Base-by-base conservation (phyloP, 352 stramenopile genomes). In the Chrysophaeum taylorii region DNA sequence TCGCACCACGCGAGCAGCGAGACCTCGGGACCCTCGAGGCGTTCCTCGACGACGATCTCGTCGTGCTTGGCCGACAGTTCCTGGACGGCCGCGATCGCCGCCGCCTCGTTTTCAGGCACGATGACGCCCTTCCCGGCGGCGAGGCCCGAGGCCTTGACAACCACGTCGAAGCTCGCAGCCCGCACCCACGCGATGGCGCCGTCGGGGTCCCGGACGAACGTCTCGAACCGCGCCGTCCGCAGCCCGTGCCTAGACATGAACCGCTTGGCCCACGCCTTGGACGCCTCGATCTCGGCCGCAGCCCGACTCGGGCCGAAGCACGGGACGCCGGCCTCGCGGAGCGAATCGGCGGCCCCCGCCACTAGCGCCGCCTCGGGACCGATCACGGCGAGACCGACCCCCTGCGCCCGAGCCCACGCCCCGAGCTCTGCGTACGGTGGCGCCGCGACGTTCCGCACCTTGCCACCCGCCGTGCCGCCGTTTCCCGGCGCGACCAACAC, bases 141-240 rank as follows among this genome's bases (percentile, higher is more conserved):
- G 36, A 99, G 93, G 36, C 96, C 96, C n/a, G 92, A 98, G 50
- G 95, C 94, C 83, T 99, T 99, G 75, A 99, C 92, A 31, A 99
- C 96, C 52, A 98, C 92, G 52, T 41, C 31, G 27, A 45, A 45
- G 33, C 14, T 78, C 31, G 83, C 83, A 77, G 85, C 80, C 60
- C 9, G 9, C 60, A 25, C 39, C 37, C 60, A 52, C 36, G 60
- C 60, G 18, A 52, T 25, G 70, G 81, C 79, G 69, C 87, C 86
- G 29, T 92, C 92, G 29, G 87, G 81, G 4, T 91, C 84, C 70
- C 91, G 91, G 66, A 87, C 97, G 76, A 99, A 99, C 71, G 90
- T 98, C 61, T 86, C 77, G 84, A 98, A 99, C 67, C 89, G 88
- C 25, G 96, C 95, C 38, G 96, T 99, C 0, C 89, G 94, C 67